Evolutionary conservation across 1,284 basidiomycete species (phyloP).

Genomic region (Anthracocystis panici-leucophaei): DNA sequence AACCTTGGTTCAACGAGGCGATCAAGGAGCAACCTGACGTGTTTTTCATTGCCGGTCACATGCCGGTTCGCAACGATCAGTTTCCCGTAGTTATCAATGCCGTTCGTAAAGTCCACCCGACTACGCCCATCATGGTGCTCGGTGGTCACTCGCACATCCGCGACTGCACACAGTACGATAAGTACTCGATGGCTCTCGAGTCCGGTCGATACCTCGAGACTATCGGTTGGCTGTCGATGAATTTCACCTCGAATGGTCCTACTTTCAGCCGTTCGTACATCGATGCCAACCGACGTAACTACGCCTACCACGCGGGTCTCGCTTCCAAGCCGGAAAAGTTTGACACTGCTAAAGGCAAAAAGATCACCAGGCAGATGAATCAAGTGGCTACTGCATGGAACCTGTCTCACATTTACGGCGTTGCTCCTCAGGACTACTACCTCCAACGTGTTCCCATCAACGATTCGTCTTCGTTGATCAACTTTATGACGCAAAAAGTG

Average conservation of each 20-base stretch:
- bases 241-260: constrained; percentile 57
- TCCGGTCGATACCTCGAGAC: constrained; percentile 63
- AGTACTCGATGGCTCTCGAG: constrained; percentile 59
- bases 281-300: constrained; percentile 71
- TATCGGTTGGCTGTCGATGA: constrained; percentile 46
- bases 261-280: constrained; percentile 71
- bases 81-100: constrained; percentile 58
- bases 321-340: constrained; percentile 35
- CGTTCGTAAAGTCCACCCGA: constrained; percentile 58
- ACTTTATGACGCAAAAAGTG: constrained; percentile 60
- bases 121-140: constrained; percentile 58
- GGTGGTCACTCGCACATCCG: constrained; percentile 67
- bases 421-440: constrained; percentile 65
- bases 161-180: constrained; percentile 61
- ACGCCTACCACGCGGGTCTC: constrained; percentile 55
- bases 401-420: constrained; percentile 58
- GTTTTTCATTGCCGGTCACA: constrained; percentile 65
- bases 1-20: constrained; percentile 63
- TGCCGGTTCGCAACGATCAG: constrained; percentile 61
- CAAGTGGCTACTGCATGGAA: constrained; percentile 60
- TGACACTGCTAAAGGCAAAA: constrained; percentile 53
- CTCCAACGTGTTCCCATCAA: constrained; percentile 57
- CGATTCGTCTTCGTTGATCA: constrained; percentile 53
- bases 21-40: constrained; percentile 56
- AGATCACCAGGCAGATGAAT: constrained; percentile 56